Base-by-base conservation (phyloP, 2,329 filamentous ascomycete genomes). In the Drechslerella stenobrocha region DNA sequence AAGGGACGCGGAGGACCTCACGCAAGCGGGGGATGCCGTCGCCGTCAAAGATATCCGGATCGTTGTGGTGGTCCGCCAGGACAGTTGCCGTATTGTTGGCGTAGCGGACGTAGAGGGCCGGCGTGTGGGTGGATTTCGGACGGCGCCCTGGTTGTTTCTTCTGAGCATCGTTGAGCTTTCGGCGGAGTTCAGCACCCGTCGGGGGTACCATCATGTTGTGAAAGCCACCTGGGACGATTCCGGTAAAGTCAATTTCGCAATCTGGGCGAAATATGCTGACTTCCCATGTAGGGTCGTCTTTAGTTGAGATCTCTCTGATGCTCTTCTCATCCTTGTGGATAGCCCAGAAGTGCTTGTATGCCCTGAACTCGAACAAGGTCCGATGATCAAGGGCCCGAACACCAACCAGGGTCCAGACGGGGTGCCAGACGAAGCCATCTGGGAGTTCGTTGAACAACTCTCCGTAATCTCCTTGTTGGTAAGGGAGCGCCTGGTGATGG, bases 401-500 rank as follows among this genome's bases (percentile, higher is more conserved):
- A 26, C 63, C 63, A 26, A 56, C 63, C 26, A 60, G 26, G 1
- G 63, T 67, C 42, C 60, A 55, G 30, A 67, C 59, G 1, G 63
- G 63, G 23, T 67, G 63, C 63, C 63, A 67, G 15, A 67, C 47
- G 34, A 67, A 67, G 13, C 63, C 63, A 44, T 67, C 55, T 28
- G 63, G 63, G 18, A 67, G 11, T 7, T 51, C 50, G 15, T n/a
- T 28, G 47, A 67, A 67, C 3, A 67, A 40, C 6, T 55, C 50
- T 15, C 20, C n/a, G 32, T 67, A 67, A n/a, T 67, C 63, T 20
- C 23, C n/a, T 23, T 67, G 63, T 15, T 67, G 63, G 35, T 60
- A 67, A 22, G 63, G 63, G 3, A 67, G 55, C 5, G 37, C 55
- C 30, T 60, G 48, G 22, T 67, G 55, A 24, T 55, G 50, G 20